Evolutionary conservation across 176 grass and related monocot species (phyloP), one percentile per base, ranked within the genome.

Genomic region (Stipa capillata): DNA sequence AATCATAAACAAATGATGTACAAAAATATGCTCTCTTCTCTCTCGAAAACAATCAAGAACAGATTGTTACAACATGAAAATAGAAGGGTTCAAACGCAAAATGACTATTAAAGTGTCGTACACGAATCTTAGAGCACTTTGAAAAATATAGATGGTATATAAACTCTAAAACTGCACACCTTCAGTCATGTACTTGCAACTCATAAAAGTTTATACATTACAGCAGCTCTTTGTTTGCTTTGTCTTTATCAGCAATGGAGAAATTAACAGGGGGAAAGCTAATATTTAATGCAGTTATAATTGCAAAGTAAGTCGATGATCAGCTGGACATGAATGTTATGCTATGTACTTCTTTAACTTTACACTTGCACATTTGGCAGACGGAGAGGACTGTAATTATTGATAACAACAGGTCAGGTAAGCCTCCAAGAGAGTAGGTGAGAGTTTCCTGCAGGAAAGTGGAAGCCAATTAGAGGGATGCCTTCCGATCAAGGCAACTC

Each of bases 141-240:
- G n/a, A n/a, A n/a, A n/a, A n/a, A n/a, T n/a, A n/a, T n/a, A n/a
- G n/a, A n/a, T n/a, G n/a, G n/a, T n/a, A n/a, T n/a, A n/a, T n/a
- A n/a, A n/a, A n/a, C n/a, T n/a, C n/a, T n/a, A n/a, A n/a, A n/a
- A n/a, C n/a, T n/a, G n/a, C n/a, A n/a, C n/a, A n/a, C n/a, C n/a
- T n/a, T n/a, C n/a, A n/a, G n/a, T n/a, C n/a, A n/a, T n/a, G n/a
- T n/a, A n/a, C n/a, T n/a, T 71, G 61, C 51, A 77, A 37, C 37
- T 15, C 83, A 62, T 78, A 74, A 74, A 65, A 72, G 67, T 32
- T n/a, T n/a, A n/a, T n/a, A n/a, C n/a, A n/a, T n/a, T n/a, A n/a
- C n/a, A n/a, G n/a, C n/a, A n/a, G n/a, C n/a, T n/a, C n/a, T n/a
- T n/a, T n/a, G n/a, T n/a, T n/a, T n/a, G n/a, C n/a, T n/a, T n/a